Evolutionary conservation across 2,329 filamentous ascomycete species (phyloP), one percentile per base, ranked within the genome.

Genomic region (Alternaria sp.): DNA sequence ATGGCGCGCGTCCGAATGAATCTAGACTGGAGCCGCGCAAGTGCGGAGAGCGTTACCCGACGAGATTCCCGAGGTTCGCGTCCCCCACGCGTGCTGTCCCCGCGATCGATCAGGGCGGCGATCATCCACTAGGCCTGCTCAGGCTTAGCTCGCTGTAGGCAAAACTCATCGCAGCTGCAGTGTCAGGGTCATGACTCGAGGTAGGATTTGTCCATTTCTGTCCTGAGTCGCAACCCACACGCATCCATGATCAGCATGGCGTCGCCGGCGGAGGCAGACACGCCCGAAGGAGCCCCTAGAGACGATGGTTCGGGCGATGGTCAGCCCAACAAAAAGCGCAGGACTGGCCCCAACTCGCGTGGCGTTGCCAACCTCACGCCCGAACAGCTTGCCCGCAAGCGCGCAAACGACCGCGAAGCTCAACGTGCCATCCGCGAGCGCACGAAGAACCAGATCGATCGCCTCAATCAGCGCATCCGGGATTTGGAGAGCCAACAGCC

Each of bases 351-450:
- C 26, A 81, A 79, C 49, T 83, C 91, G 62, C 88, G 93, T 69
- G 93, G 92, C 67, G 93, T 97, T 59, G 93, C 93, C 67, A 95
- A 92, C 74, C 85, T 97, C 76, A 96, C 93, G 11, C 91, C 93
- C 6, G 91, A 94, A 65, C 94, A 97, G 81, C 87, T 97, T 62
- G 92, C 91, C 28, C 91, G 93, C 80, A 97, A 97, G 84, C 87
- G 94, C 67, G 92, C 93, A 74, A 97, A 97, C 86, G 93, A 96
- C 77, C 89, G 93, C 61, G 92, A 96, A 79, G 93, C 93, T 28
- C 93, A 97, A 78, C 87, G 93, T 52, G 92, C 92, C 43, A 96
- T 96, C 63, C 87, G 93, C 45, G 91, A 95, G 81, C 88, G 93
- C 59, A 96, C 92, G 26, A 93, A 90, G 81, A 87, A 89, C 61